Conservation (phyloP, 2,329 filamentous ascomycete genomes). For the Aspergillus sp. region DNA sequence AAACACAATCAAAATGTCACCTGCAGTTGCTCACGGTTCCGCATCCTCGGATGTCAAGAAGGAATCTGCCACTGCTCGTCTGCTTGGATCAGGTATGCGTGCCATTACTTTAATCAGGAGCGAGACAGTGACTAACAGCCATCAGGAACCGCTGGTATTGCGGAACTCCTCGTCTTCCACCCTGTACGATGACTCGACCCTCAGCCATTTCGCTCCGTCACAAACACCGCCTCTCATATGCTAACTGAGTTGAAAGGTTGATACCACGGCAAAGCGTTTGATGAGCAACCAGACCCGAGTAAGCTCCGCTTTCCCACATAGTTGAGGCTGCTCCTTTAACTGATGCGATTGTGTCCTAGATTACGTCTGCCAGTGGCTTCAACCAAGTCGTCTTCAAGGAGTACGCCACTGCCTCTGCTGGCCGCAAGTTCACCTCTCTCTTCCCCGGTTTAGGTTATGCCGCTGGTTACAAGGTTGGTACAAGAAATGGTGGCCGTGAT, state of each 20-base stretch:
- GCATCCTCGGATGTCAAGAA: slow-evolving; percentile 68
- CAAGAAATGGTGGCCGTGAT: not conserved
- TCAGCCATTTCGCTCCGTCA: not conserved
- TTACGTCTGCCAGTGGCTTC: slow-evolving; percentile 62
- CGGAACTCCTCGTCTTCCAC: slow-evolving; percentile 90
- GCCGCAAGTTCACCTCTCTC: slow-evolving; percentile 85
- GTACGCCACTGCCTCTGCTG: slow-evolving; percentile 68
- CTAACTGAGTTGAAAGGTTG: slow-evolving; percentile 62
- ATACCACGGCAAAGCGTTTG: slow-evolving; percentile 96
- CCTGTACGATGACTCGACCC: slow-evolving; percentile 57
- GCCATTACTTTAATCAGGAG: not conserved
- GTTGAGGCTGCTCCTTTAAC: not conserved
- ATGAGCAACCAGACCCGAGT: slow-evolving; percentile 95
- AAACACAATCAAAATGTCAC: slow-evolving; percentile 53
- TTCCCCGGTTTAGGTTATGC: slow-evolving; percentile 98
- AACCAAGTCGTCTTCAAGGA: slow-evolving; percentile 95
- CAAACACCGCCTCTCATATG: not conserved
- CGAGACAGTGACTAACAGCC: slow-evolving; percentile 18
- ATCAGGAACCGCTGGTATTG: slow-evolving; percentile 84
- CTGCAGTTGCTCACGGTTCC: slow-evolving; percentile 43
- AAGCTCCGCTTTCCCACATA: slow-evolving; percentile 21
- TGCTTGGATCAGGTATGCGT: slow-evolving; percentile 81
- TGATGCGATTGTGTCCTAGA: slow-evolving; percentile 42
- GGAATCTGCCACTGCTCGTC: slow-evolving; percentile 84
- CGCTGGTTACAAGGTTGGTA: slow-evolving; percentile 83